A percentile compares a stretch with the other conserved stretches of the same genome.
phyloP scores from a whole-genome alignment of 306 rosid species.

The Vigna mungo region DNA sequence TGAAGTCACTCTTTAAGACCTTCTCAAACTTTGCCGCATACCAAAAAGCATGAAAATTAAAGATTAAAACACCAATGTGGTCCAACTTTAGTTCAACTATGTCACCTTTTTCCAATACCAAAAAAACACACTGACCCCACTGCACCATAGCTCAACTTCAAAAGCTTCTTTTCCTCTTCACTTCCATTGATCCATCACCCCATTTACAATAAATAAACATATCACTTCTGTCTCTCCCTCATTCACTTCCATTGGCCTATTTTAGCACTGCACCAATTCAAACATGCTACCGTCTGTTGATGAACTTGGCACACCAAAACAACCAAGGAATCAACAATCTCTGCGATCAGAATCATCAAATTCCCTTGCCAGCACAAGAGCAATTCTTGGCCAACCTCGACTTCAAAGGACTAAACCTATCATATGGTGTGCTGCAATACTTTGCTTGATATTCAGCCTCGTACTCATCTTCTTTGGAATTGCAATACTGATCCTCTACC shows the following conservation, averaged over 20 bases:
- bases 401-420: constrained; percentile 73
- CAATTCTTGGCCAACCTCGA: constrained; percentile 49
- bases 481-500: constrained; percentile 70
- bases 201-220: constrained; percentile 41
- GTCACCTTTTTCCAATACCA: constrained; percentile 55
- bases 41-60: constrained; percentile 58
- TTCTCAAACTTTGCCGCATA: constrained; percentile 47
- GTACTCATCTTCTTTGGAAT: constrained; percentile 81
- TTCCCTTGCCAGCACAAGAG: constrained; percentile 30
- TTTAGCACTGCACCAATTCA: constrained; percentile 5
- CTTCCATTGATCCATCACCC: constrained; percentile 44
- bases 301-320: constrained; percentile 52
- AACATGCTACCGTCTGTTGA: constrained; percentile 61
- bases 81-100: constrained; percentile 55
- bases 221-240: constrained; percentile 36
- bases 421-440: constrained; percentile 73
- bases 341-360: constrained; percentile 36
- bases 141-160: constrained; percentile 56
- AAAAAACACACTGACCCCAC: constrained; percentile 55
- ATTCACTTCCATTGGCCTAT: constrained; percentile 26
- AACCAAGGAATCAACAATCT: constrained; percentile 38
- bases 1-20: constrained; percentile 33
- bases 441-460: constrained; percentile 83
- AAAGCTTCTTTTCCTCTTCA: constrained; percentile 62
- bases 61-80: constrained; percentile 48